Percentiles rank a stretch among this genome's conserved stretches.
These are phyloP conservation scores for Suillus hirtellus DNA, from an alignment of 768 basidiomycete genomes.

Conservation along the genomic window DNA sequence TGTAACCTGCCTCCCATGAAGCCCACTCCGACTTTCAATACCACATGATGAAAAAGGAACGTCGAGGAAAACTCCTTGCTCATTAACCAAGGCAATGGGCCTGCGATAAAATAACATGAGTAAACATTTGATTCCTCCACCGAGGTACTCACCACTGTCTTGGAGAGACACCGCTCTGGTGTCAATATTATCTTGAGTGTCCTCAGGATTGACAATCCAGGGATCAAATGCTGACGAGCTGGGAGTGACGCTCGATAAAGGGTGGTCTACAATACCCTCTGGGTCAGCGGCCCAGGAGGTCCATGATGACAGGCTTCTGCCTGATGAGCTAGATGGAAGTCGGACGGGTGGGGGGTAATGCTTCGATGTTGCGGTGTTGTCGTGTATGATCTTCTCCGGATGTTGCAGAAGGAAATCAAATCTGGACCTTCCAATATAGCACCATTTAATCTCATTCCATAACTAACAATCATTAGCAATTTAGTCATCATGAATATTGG, in stretches of 20 bases:
- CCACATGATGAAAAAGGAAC: not conserved
- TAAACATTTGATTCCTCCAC: not conserved
- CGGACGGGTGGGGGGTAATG: not conserved
- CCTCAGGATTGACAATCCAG: not conserved
- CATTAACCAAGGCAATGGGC: not conserved
- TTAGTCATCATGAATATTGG: not conserved
- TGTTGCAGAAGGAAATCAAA: not conserved
- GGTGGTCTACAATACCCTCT: not conserved
- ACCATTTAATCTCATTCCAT: conserved; percentile 3
- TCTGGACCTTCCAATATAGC: not conserved
- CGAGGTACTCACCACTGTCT: not conserved
- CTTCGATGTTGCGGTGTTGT: not conserved
- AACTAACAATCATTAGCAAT: not conserved
- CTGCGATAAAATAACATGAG: not conserved
- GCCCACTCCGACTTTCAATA: not conserved
- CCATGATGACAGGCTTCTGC: not conserved
- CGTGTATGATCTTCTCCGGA: not conserved
- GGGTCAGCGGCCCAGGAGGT: not conserved
- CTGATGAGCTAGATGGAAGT: not conserved
- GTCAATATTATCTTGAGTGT: not conserved
- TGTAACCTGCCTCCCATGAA: conserved; percentile 1
- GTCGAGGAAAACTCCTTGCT: not conserved
- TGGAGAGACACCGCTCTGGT: not conserved
- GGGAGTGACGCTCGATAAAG: not conserved
- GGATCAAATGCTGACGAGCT: not conserved